Evolutionary conservation across 2,329 filamentous ascomycete species (phyloP).

Genomic region (Xylaria sp.): DNA sequence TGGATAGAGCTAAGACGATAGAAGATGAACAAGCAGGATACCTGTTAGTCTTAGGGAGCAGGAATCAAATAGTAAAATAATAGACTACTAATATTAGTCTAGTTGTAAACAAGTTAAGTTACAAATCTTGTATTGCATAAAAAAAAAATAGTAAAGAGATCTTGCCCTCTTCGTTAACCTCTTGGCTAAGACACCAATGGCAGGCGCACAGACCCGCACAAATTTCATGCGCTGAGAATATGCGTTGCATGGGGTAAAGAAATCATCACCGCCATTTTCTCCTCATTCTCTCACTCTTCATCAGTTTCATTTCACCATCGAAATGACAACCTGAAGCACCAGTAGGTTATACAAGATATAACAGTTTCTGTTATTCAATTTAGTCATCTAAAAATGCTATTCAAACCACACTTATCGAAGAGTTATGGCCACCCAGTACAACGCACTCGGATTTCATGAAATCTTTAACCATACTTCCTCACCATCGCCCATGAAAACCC

Average conservation of each 20-base stretch:
- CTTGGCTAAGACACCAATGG: too few relatives aligned
- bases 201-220: slow-evolving; percentile 24
- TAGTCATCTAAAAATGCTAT: slow-evolving; percentile 1
- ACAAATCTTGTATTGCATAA: too few relatives aligned
- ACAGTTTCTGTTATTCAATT: slow-evolving; percentile 16
- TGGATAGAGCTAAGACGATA: too few relatives aligned
- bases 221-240: background rate
- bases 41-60: too few relatives aligned
- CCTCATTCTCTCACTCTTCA: background rate
- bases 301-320: background rate
- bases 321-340: background rate
- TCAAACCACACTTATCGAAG: slow-evolving; percentile 24
- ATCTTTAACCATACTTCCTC: slow-evolving; percentile 4
- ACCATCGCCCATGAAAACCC: slow-evolving; percentile 20
- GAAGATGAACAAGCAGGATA: too few relatives aligned
- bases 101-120: too few relatives aligned
- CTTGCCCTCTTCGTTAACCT: too few relatives aligned
- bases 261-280: slow-evolving; percentile 25
- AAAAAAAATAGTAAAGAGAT: too few relatives aligned
- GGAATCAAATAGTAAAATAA: too few relatives aligned
- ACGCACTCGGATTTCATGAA: slow-evolving; percentile 1
- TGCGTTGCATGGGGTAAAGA: background rate
- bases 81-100: too few relatives aligned
- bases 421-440: slow-evolving; percentile 15
- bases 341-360: background rate